Conservation (phyloP, 257 asterid genomes). For the Handroanthus guayacan region DNA sequence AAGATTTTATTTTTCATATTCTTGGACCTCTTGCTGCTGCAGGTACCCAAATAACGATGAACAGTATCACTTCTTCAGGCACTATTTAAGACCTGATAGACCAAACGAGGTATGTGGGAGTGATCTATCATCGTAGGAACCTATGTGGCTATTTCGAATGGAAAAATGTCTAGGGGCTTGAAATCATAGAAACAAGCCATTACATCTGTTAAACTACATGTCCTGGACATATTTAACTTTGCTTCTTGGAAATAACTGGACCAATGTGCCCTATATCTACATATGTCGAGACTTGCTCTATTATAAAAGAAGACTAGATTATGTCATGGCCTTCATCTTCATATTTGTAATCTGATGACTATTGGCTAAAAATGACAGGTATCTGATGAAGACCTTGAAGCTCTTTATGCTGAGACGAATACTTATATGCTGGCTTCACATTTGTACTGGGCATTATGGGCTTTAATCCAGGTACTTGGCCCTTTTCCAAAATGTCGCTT, state of each 20-base stretch:
- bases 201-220: not conserved
- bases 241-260: not conserved
- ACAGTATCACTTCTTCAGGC: slow-evolving; percentile 82
- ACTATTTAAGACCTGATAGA: slow-evolving; percentile 70
- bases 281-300: not conserved
- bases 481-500: slow-evolving; percentile 14
- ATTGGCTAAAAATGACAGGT: slow-evolving; percentile 51
- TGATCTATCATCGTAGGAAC: slow-evolving; percentile 16
- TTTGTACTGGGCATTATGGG: slow-evolving; percentile 95
- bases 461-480: slow-evolving; percentile 81
- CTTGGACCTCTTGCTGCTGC: slow-evolving; percentile 38
- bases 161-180: not conserved
- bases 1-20: slow-evolving; percentile 7
- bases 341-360: slow-evolving; percentile 23
- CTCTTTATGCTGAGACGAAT: slow-evolving; percentile 76
- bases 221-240: not conserved
- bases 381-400: slow-evolving; percentile 65
- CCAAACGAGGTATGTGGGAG: slow-evolving; percentile 65
- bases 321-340: slow-evolving; percentile 21
- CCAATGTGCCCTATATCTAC: not conserved
- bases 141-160: not conserved
- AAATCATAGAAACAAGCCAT: slow-evolving; percentile 8
- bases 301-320: not conserved
- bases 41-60: slow-evolving; percentile 85
- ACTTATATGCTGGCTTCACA: slow-evolving; percentile 87